Evolutionary conservation across 2,329 filamentous ascomycete genomes (phyloP).

Genomic region (Colletotrichum neosansevieriae): DNA sequence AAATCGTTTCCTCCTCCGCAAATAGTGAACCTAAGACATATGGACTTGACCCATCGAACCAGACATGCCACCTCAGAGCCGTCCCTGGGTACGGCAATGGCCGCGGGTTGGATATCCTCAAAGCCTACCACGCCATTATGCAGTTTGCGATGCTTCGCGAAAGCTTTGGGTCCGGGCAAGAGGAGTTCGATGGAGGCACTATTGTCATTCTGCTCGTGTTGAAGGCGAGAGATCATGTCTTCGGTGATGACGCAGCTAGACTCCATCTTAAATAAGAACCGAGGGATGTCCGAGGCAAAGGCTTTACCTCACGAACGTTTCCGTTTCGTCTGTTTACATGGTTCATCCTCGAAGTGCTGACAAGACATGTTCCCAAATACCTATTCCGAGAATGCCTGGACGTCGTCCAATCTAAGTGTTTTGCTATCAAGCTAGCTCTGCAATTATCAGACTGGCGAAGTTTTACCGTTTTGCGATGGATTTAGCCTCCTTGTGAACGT

Average conservation of each 20-base stretch:
- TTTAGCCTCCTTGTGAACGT: too few relatives aligned
- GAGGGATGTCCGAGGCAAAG: background rate
- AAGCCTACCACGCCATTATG: slow-evolving; percentile 8
- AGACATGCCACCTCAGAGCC: background rate
- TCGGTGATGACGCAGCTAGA: background rate
- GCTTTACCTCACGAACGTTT: too few relatives aligned
- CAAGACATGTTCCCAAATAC: background rate
- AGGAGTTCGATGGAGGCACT: background rate
- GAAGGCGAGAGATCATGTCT: background rate
- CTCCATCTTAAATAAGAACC: background rate
- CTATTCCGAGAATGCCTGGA: too few relatives aligned
- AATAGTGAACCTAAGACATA: slow-evolving; percentile 3
- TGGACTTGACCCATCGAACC: background rate
- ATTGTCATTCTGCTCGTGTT: background rate
- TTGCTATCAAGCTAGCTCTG: too few relatives aligned
- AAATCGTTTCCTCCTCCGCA: slow-evolving; percentile 23
- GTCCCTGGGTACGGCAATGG: slow-evolving; percentile 7
- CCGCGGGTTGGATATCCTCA: slow-evolving; percentile 2
- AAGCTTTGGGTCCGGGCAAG: background rate
- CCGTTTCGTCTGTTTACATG: too few relatives aligned
- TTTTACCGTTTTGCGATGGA: too few relatives aligned
- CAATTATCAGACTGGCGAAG: too few relatives aligned
- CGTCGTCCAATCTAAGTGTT: too few relatives aligned
- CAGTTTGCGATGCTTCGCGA: slow-evolving; percentile 7
- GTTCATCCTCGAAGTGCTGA: background rate